Evolutionary conservation across 2,329 filamentous ascomycete genomes (phyloP), one percentile per base, ranked within the genome.

Genomic region (Phialophora macrospora): DNA sequence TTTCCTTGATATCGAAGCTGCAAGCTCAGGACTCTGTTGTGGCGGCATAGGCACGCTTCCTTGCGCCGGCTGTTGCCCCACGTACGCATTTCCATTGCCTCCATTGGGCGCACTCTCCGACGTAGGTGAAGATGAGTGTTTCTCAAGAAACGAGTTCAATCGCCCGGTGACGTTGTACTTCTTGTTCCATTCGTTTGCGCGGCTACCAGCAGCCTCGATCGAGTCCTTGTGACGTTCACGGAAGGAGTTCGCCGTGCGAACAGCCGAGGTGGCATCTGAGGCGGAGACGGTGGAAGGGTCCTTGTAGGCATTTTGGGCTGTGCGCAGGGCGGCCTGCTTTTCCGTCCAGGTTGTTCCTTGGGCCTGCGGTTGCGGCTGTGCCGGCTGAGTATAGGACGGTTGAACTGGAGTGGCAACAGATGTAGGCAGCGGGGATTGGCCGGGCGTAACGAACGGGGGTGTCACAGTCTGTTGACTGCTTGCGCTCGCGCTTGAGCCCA

Each of bases 221-320:
- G 91, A 87, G 20, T 89, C 88, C 3, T 88, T 86, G 72, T 92
- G 88, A 30, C 88, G 80, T 74, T 91, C 86, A 14, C 88, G 87
- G 75, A 92, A 90, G 32, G 81, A 77, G 68, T 87, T 88, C 46
- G 85, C 84, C 44, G 87, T 90, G 30, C 82, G 81, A 1, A 85
- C 88, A 14, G 87, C 85, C 46, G 81, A 77, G 65, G 80, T 82
- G 8, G 85, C 81, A 72, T 91, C 87, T 4, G 85, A 78, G 2
- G 88, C 69, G 0, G 86, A 87, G 1, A 89, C 85, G 1, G 84
- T 84, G 3, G 85, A 83, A 1, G 88, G 87, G 70, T 90, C 82
- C 68, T 85, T 86, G 58, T 84, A 84, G 63, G 89, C 83, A 12
- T 81, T 80, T 26, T 83, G 81, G 0, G 86, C 87, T 0, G 89